These are phyloP conservation scores for Myochromella boudieri DNA, from an alignment of 768 basidiomycete genomes.

Conservation along the genomic window DNA sequence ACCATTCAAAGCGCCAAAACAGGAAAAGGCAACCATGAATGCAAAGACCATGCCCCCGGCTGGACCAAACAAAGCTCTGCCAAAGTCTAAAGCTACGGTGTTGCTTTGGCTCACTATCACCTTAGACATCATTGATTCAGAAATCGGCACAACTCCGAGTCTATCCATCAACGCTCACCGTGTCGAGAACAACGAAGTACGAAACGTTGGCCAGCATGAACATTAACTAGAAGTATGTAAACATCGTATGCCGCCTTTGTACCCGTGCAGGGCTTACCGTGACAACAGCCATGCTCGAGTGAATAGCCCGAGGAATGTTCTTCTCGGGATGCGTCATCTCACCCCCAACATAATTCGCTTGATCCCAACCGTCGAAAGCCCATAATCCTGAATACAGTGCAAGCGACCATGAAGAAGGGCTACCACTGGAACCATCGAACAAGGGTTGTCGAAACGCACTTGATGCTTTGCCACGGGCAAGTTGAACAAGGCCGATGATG, in stretches of 20 bases:
- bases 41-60: constrained; percentile 89
- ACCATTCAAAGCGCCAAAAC: constrained; percentile 94
- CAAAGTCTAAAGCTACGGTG: constrained; percentile 91
- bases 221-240: constrained; percentile 45
- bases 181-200: constrained; percentile 93
- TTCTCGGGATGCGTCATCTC: constrained; percentile 81
- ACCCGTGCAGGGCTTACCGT: constrained; percentile 44
- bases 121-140: constrained; percentile 27
- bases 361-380: constrained; percentile 98
- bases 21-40: constrained; percentile 89
- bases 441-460: constrained; percentile 64
- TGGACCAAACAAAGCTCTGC: constrained; percentile 80
- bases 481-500: constrained; percentile 75
- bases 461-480: constrained; percentile 69
- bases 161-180: constrained; percentile 39
- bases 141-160: neutral
- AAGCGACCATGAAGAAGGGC: constrained; percentile 86
- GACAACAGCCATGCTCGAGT: constrained; percentile 86
- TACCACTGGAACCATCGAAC: constrained; percentile 72
- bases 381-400: constrained; percentile 93
- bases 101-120: constrained; percentile 74
- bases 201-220: constrained; percentile 84
- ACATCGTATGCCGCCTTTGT: too few relatives aligned
- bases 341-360: constrained; percentile 87
- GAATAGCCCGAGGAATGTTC: constrained; percentile 87